Evolutionary conservation across 1,139 yeast genomes (phyloP), one percentile per base, ranked within the genome.

Genomic region (Candida glucosophila): DNA sequence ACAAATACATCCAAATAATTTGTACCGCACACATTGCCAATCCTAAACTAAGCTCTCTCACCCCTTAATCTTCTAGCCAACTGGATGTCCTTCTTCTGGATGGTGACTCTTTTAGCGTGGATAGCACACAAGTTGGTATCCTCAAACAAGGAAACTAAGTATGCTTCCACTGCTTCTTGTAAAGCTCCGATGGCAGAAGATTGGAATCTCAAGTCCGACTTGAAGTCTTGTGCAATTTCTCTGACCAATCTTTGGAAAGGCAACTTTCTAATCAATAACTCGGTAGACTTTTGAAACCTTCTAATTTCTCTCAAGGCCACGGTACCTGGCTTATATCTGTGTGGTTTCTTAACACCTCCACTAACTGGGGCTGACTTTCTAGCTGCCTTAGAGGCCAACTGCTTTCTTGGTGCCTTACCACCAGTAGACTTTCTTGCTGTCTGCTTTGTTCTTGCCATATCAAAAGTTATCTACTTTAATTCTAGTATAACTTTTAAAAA

Each of bases 251-350:
- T 58, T 39, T 63, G 67, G 53, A 60, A 57, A 15, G 71, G 71
- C 43, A 64, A 63, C 49, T 64, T 64, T 61, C 71, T 63, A 44
- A 64, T 64, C 50, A 64, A 61, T 30, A 64, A 58, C 43, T 64
- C 71, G 31, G 71, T 64, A 14, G 70, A 64, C 47, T 64, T 64
- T 49, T 64, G 71, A 49, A 64, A 64, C 55, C 70, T 59, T 60
- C 71, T 60, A 40, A 64, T 64, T 60, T 64, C 70, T 62, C 71
- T 62, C 53, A 64, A 62, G 29, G 71, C 71, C 37, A 64, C 71
- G 39, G 71, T 64, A 62, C 71, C 70, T 42, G 71, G 71, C 61
- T 64, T 64, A 53, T 63, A 64, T 63, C 71, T 64, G 55, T 64
- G 71, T 22, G 71, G 70, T 50, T 64, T 64, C 54, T 64, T 64